Evolutionary conservation across 306 rosid genomes (phyloP), one percentile per base, ranked within the genome.

Genomic region (Fragaria iinumae): DNA sequence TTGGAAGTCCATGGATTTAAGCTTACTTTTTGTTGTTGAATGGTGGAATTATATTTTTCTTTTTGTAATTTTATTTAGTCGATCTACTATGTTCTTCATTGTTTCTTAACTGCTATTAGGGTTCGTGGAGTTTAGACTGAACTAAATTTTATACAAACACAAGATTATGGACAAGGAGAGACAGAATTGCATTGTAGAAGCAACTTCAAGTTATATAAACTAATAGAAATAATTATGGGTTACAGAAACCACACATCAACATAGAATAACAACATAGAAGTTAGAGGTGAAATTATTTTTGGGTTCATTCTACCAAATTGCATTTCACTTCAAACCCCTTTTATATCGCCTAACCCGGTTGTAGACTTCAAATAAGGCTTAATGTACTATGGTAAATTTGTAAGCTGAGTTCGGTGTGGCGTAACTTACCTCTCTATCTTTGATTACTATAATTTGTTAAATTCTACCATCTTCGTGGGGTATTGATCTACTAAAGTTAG

Each of bases 81-180:
- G 4, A 38, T 38, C 14, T 11, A 38, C 6, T 1, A 38, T 20
- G 32, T 67, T 41, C 21, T n/a, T 18, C 27, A 67, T 67, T 67
- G 21, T 41, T 11, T 66, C 47, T 66, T 36, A 16, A 32, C n/a
- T 66, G 70, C 44, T 38, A 38, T 41, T 66, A 32, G 68, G 68
- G 43, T 32, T 6, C 38, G 1, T 18, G 23, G 56, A 52, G 6
- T 21, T 9, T 63, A 32, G 66, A 25, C 21, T 63, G 20, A 25
- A 5, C 39, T 39, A 67, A 38, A 34, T 34, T 18, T 12, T 39
- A 67, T 67, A 67, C 52, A 41, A 39, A 0, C 34, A n/a, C 52
- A 4, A 36, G 23, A 65, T 20, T 67, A 41, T 67, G 72, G 50
- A 41, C 72, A 67, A 11, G 72, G 70, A 41, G 23, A 67, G 20